A percentile compares a stretch with the other conserved stretches of the same genome.
Evolutionary conservation across 106 monocot species (phyloP).

Genomic region (Iris macrosiphon): DNA sequence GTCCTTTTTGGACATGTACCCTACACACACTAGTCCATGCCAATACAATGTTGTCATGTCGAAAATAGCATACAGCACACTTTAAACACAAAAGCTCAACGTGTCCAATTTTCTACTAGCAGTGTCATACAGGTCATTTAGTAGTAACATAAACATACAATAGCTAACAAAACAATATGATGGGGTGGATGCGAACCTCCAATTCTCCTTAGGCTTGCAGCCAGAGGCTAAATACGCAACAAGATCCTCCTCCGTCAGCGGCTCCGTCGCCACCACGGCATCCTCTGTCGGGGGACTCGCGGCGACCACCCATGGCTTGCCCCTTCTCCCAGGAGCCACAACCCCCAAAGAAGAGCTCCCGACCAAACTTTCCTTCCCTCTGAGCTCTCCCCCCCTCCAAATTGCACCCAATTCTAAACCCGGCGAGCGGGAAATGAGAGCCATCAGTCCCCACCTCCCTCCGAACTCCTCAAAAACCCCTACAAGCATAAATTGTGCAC

Average conservation of each 20-base stretch:
- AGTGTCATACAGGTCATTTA: too few relatives aligned
- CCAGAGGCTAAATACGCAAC: constrained; percentile 71
- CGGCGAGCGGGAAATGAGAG: constrained; percentile 15
- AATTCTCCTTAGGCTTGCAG: constrained; percentile 73
- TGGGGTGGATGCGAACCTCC: constrained; percentile 76
- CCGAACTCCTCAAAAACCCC: too few relatives aligned
- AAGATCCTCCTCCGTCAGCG: constrained; percentile 82
- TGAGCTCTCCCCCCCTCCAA: neutral
- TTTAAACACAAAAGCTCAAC: neutral
- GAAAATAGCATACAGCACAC: too few relatives aligned
- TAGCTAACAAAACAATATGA: neutral
- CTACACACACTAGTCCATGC: too few relatives aligned
- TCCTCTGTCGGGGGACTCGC: constrained; percentile 85
- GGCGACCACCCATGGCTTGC: constrained; percentile 15
- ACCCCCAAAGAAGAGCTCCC: neutral
- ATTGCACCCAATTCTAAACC: constrained; percentile 8
- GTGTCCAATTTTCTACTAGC: neutral
- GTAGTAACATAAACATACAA: neutral
- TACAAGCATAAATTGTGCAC: too few relatives aligned
- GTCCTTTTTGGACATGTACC: too few relatives aligned
- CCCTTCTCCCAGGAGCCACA: neutral
- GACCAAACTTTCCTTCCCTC: neutral
- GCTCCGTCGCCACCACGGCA: constrained; percentile 48
- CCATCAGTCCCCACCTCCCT: constrained; percentile 37
- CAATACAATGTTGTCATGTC: too few relatives aligned